These are phyloP conservation scores for Colletotrichum navitas DNA, from an alignment of 2,329 filamentous ascomycete species.

Conservation along the genomic window DNA sequence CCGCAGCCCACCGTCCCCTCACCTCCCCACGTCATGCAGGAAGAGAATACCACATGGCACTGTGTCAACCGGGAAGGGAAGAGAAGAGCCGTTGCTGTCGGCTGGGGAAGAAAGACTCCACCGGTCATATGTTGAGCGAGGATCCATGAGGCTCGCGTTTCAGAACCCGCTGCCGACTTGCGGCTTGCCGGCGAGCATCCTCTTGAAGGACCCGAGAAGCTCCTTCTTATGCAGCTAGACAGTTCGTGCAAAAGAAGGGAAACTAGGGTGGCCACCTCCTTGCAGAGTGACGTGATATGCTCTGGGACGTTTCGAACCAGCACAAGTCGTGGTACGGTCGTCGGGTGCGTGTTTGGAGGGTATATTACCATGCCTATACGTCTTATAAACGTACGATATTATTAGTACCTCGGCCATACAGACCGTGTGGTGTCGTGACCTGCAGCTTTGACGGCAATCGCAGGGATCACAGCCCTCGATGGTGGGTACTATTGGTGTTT, in stretches of 20 bases:
- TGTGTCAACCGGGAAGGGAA: conserved; percentile 11
- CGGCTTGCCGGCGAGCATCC: neutral
- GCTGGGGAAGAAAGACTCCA: neutral
- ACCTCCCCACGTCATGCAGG: conserved; percentile 8
- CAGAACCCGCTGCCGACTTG: conserved; percentile 16
- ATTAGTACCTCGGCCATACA: neutral
- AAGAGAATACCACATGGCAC: conserved; percentile 24
- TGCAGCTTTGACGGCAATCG: neutral
- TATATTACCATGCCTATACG: neutral
- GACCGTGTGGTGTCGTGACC: neutral
- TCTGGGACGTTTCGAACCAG: conserved; percentile 6
- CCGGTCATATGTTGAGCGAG: neutral
- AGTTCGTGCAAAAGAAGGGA: neutral
- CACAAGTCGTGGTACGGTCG: neutral
- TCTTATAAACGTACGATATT: neutral
- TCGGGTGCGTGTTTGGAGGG: neutral
- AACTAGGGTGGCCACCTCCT: neutral
- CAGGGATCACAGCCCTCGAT: neutral
- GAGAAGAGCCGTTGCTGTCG: neutral
- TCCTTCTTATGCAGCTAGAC: neutral
- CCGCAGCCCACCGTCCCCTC: conserved; percentile 2
- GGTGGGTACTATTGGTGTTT: neutral
- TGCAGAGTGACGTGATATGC: neutral
- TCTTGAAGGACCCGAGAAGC: neutral
- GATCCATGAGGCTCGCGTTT: conserved; percentile 25